Evolutionary conservation across 2,329 filamentous ascomycete genomes (phyloP).

Genomic region (Camillea tinctor): DNA sequence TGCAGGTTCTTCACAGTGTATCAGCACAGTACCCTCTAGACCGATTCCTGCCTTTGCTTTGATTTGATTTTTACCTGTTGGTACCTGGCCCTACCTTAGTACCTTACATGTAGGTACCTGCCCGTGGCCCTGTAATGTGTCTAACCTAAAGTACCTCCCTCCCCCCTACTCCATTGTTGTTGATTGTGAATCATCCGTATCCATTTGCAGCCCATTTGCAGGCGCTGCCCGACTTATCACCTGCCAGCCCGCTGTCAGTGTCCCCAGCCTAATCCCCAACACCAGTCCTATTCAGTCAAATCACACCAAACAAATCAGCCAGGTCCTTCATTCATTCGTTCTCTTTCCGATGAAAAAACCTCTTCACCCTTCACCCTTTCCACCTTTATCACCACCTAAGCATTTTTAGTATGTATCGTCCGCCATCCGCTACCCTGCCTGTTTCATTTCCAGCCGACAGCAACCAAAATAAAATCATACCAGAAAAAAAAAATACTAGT

Average conservation of each 20-base stretch:
- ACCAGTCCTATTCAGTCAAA: background rate
- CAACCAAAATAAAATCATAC: background rate
- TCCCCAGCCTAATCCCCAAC: background rate
- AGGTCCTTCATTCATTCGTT: background rate
- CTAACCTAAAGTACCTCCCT: background rate
- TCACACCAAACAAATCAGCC: background rate
- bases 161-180: background rate
- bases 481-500: too few relatives aligned
- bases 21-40: background rate
- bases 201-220: background rate
- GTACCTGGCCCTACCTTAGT: background rate
- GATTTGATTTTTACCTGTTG: background rate
- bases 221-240: background rate
- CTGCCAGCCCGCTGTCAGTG: background rate
- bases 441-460: background rate
- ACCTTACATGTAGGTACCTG: background rate
- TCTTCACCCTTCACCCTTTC: background rate
- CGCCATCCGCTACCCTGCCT: background rate
- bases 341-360: background rate
- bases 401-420: background rate
- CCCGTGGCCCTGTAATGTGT: background rate
- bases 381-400: background rate
- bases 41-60: background rate
- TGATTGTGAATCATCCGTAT: background rate
- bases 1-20: background rate